These are phyloP conservation scores for Botrytis sinoallii DNA, from an alignment of 2,329 filamentous ascomycete species.

Conservation along the genomic window DNA sequence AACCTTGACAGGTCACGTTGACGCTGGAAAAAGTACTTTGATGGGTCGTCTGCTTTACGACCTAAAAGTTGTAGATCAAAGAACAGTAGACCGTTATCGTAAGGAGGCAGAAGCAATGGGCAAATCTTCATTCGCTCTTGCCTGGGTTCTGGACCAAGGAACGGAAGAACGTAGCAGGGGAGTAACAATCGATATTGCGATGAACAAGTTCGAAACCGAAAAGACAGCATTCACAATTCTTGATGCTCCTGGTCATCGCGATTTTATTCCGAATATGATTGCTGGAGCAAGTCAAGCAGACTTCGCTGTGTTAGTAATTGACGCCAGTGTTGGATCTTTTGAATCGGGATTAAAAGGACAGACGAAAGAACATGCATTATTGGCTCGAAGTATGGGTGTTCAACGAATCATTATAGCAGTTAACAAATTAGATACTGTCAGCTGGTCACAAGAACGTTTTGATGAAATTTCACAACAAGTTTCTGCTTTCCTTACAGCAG, in stretches of 20 bases:
- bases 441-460: slow-evolving; percentile 80
- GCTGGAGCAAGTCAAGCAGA: slow-evolving; percentile 94
- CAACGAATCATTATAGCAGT: slow-evolving; percentile 84
- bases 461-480: slow-evolving; percentile 83
- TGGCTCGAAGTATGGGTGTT: slow-evolving; percentile 87
- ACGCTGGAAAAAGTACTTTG: slow-evolving; percentile 94
- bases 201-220: slow-evolving; percentile 88
- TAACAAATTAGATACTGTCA: slow-evolving; percentile 89
- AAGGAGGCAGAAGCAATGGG: slow-evolving; percentile 88
- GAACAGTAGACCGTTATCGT: slow-evolving; percentile 82
- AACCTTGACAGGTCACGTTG: slow-evolving; percentile 71
- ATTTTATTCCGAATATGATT: slow-evolving; percentile 99
- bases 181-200: slow-evolving; percentile 95
- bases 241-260: slow-evolving; percentile 89
- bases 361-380: slow-evolving; percentile 86
- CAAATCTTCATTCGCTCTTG: slow-evolving; percentile 92
- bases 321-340: slow-evolving; percentile 85
- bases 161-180: slow-evolving; percentile 85
- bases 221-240: slow-evolving; percentile 87
- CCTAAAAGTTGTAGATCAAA: slow-evolving; percentile 80
- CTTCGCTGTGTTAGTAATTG: slow-evolving; percentile 91
- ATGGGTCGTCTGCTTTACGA: slow-evolving; percentile 95
- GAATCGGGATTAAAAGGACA: slow-evolving; percentile 92
- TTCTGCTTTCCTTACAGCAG: slow-evolving; percentile 73
- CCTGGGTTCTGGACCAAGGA: slow-evolving; percentile 94